These are phyloP conservation scores for Pelargonium myrrhifolium DNA, from an alignment of 441 rosid genomes.

Conservation along the genomic window DNA sequence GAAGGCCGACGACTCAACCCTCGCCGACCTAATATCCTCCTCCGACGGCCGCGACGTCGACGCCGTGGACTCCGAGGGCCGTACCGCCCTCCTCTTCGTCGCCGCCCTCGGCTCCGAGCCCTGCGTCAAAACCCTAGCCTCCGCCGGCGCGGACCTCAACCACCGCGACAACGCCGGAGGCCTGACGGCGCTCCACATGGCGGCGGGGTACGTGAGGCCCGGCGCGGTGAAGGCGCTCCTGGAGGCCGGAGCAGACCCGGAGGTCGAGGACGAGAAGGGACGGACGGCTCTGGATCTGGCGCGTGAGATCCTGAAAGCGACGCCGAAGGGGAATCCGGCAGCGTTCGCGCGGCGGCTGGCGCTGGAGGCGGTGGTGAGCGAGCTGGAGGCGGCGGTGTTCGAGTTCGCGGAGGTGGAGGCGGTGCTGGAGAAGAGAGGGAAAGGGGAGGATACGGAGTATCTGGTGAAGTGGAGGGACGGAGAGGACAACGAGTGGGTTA, in stretches of 20 bases:
- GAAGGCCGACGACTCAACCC: conserved; percentile 62
- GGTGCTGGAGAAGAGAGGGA: conserved; percentile 76
- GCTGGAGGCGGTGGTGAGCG: conserved; percentile 48
- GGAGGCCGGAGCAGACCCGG: conserved; percentile 64
- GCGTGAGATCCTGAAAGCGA: conserved; percentile 49
- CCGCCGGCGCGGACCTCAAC: conserved; percentile 59
- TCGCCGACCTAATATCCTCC: conserved; percentile 33
- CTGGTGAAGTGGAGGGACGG: conserved; percentile 82
- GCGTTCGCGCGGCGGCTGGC: conserved; percentile 71
- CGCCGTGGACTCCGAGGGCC: conserved; percentile 64
- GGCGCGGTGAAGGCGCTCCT: conserved; percentile 47
- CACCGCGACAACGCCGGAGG: conserved; percentile 61
- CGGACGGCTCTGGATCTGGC: conserved; percentile 64
- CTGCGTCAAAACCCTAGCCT: conserved; percentile 56
- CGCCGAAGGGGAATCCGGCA: conserved; percentile 75
- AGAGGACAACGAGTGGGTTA: conserved; percentile 67
- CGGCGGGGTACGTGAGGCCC: conserved; percentile 70
- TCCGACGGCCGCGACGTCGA: conserved; percentile 59
- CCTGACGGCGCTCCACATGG: conserved; percentile 84
- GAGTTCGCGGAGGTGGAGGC: conserved; percentile 81
- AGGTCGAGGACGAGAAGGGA: conserved; percentile 57
- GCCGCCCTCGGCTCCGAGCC: conserved; percentile 72
- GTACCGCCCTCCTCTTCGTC: conserved; percentile 73
- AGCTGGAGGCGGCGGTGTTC: conserved; percentile 44
- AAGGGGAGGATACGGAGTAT: conserved; percentile 54